A percentile compares a stretch with the other conserved stretches of the same genome.
These are phyloP conservation scores for Sarocladium strictum DNA, from an alignment of 2,329 filamentous ascomycete species.

Conservation along the genomic window DNA sequence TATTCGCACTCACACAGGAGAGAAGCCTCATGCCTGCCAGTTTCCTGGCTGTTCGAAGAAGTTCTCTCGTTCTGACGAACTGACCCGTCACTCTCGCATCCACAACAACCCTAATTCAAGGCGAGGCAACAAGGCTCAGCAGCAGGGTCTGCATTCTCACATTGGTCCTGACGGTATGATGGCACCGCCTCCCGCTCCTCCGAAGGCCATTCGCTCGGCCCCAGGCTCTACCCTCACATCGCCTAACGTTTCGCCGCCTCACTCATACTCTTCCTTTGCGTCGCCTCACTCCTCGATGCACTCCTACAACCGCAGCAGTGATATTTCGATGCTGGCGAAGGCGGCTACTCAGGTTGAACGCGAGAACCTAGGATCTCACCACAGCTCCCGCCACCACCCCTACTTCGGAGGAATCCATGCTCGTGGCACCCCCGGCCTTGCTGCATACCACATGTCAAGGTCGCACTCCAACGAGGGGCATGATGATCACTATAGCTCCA, in stretches of 20 bases:
- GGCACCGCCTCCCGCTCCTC: constrained; percentile 61
- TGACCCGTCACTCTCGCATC: constrained; percentile 94
- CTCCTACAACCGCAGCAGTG: constrained; percentile 40
- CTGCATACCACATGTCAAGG: constrained; percentile 90
- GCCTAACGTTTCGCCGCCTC: constrained; percentile 93
- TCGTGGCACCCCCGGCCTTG: constrained; percentile 65
- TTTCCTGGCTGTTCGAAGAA: constrained; percentile 95
- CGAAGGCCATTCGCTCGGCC: constrained; percentile 80
- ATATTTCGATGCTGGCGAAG: constrained; percentile 56
- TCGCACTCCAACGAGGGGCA: constrained; percentile 78
- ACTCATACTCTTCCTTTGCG: constrained; percentile 73
- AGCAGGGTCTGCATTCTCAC: constrained; percentile 31
- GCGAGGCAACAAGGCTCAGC: constrained; percentile 74
- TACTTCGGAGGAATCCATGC: constrained; percentile 45
- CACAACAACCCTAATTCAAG: constrained; percentile 98
- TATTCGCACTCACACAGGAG: constrained; percentile 94
- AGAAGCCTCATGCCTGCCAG: constrained; percentile 95
- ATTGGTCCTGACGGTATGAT: constrained; percentile 62
- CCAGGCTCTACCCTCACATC: constrained; percentile 81
- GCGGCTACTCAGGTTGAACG: constrained; percentile 57
- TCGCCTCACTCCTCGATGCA: constrained; percentile 40
- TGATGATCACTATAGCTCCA: constrained; percentile 66
- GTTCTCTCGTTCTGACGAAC: constrained; percentile 92
- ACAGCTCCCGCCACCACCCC: constrained; percentile 44
- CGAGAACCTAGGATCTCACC: constrained; percentile 41